A percentile compares a stretch with the other conserved stretches of the same genome.
These are phyloP conservation scores for Paracamarosporium sp. DNA, from an alignment of 2,329 filamentous ascomycete species.

Conservation along the genomic window DNA sequence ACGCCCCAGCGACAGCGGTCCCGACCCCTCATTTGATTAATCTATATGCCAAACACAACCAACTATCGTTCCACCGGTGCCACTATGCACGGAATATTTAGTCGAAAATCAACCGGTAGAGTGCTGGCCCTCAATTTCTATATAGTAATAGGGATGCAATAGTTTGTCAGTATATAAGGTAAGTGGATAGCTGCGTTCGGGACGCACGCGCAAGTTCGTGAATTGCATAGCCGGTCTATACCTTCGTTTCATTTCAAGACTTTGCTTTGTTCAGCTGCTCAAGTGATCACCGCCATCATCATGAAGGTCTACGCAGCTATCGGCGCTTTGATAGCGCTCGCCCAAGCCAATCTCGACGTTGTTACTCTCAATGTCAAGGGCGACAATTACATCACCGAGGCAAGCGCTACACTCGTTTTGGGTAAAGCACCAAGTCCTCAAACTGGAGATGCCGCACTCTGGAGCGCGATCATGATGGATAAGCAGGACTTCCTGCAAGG, in stretches of 20 bases:
- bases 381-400: slow-evolving; percentile 24
- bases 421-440: slow-evolving; percentile 22
- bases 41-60: background rate
- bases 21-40: background rate
- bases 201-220: background rate
- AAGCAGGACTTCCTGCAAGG: slow-evolving; percentile 30
- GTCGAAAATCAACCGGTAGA: background rate
- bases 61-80: background rate
- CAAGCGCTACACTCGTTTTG: slow-evolving; percentile 26
- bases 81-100: background rate
- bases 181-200: background rate
- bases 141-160: background rate
- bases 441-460: slow-evolving; percentile 28
- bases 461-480: slow-evolving; percentile 34
- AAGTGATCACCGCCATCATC: slow-evolving; percentile 3
- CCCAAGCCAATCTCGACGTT: slow-evolving; percentile 27
- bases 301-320: slow-evolving; percentile 15
- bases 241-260: background rate
- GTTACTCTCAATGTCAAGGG: slow-evolving; percentile 22
- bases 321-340: slow-evolving; percentile 16
- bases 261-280: background rate
- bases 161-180: background rate
- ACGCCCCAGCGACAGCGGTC: background rate
- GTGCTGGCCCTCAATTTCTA: background rate
- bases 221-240: background rate